phyloP scores from a whole-genome alignment of 2,329 filamentous ascomycete genomes.

The Fusarium fujikuroi region DNA sequence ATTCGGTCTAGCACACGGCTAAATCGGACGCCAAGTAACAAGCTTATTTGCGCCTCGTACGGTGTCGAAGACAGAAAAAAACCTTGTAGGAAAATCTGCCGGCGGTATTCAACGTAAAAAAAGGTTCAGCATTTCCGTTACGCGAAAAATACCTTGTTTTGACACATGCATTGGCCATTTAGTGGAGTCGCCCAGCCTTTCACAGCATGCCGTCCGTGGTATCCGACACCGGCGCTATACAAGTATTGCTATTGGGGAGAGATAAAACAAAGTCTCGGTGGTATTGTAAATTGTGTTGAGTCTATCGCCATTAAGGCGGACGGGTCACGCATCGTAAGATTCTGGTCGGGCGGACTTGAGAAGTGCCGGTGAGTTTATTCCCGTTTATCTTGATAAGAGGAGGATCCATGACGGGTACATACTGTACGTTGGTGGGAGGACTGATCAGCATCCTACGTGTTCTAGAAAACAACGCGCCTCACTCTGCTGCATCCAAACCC shows the following conservation, averaged over 20 bases:
- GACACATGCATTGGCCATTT: slow-evolving; percentile 26
- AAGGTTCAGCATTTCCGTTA: slow-evolving; percentile 24
- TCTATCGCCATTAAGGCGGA: not conserved
- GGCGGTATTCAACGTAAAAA: not conserved
- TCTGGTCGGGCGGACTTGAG: not conserved
- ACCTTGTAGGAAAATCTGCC: not conserved
- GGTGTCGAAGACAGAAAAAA: not conserved
- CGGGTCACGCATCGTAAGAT: slow-evolving; percentile 6
- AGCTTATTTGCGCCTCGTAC: slow-evolving; percentile 16
- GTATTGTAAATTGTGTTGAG: slow-evolving; percentile 3
- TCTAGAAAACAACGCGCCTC: slow-evolving; percentile 13
- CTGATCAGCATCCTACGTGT: not conserved
- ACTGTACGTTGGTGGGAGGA: not conserved
- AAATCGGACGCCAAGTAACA: slow-evolving; percentile 14
- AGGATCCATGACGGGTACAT: not conserved
- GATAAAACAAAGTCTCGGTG: not conserved
- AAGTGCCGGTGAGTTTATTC: not conserved
- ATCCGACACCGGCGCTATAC: slow-evolving; percentile 22
- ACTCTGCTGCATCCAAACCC: not conserved
- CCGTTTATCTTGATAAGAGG: not conserved
- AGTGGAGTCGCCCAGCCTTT: slow-evolving; percentile 25
- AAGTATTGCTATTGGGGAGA: slow-evolving; percentile 13
- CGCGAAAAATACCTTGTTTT: slow-evolving; percentile 33
- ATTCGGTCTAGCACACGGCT: slow-evolving; percentile 12
- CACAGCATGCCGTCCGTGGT: not conserved